Evolutionary conservation across 1,284 basidiomycete species (phyloP), one percentile per base, ranked within the genome.

Genomic region (Sporisorium graminicola): DNA sequence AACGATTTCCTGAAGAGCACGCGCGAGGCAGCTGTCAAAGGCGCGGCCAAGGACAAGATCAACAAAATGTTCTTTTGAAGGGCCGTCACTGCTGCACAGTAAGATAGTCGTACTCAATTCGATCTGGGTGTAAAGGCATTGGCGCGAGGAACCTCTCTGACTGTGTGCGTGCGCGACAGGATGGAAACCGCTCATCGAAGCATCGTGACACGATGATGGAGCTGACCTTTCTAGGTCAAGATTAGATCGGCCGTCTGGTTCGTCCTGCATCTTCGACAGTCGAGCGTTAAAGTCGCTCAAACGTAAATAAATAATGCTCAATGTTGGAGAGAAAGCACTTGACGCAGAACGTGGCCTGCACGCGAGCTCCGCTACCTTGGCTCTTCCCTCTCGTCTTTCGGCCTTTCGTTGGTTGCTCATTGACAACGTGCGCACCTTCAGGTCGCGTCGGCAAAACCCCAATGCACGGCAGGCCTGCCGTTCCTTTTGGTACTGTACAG

Each of bases 1-100:
- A 77, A 70, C 58, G 64, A 78, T 64, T 81, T 82, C 51, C 49
- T 79, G 42, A 80, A 79, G 56, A 81, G 74, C 61, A 81, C 79
- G 27, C 68, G 79, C 35, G 77, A 82, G 58, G 68, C 74, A 13
- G 80, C 80, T 3, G 67, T 82, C 62, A 79, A 81, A 46, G 66
- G 74, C 9, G 79, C 79, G 1, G 80, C 79, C 35, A 75, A 75
- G 57, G 78, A 78, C 43, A 80, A 81, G 61, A 16, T 82, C 37
- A 69, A 77, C 61, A 69, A 73, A 50, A 64, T 75, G 50, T 69
- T 78, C 57, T 74, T 67, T 20, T 77, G 43, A 54, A 10, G 24
- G n/a, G 8, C 9, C 50, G 29, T 35, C 35, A 6, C 35, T 3
- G 13, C 13, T 35, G 13, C 12, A 35, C 37, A 2, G 37, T 37